phyloP scores from a whole-genome alignment of 768 basidiomycete genomes.

The Exsudoporus frostii region DNA sequence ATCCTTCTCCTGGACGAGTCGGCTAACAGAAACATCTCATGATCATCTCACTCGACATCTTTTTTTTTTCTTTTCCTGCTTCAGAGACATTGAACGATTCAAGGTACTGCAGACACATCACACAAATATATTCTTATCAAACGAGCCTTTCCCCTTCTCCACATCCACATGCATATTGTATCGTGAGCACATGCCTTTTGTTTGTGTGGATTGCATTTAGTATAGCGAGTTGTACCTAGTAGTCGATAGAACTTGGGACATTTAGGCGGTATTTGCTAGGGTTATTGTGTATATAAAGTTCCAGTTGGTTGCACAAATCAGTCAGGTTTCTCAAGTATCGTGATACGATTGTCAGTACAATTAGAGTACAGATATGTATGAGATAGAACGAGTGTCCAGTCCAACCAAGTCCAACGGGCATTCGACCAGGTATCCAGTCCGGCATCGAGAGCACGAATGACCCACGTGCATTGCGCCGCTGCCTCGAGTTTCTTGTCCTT shows the following conservation, averaged over 20 bases:
- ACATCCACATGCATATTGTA: constrained; percentile 6
- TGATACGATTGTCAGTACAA: not conserved
- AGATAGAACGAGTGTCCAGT: not conserved
- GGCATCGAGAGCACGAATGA: not conserved
- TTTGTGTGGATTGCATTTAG: constrained; percentile 4
- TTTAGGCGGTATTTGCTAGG: not conserved
- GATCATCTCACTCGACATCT: not conserved
- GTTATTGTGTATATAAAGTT: too few relatives aligned
- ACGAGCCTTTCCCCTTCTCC: constrained; percentile 2
- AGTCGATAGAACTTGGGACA: constrained; percentile 1
- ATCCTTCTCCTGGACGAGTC: not conserved
- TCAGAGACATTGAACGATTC: not conserved
- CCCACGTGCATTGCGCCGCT: not conserved
- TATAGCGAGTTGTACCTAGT: not conserved
- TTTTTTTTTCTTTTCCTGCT: not conserved
- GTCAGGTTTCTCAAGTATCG: not conserved
- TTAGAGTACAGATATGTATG: constrained; percentile 5
- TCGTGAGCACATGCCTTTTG: constrained; percentile 1
- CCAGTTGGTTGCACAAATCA: not conserved
- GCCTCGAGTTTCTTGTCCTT: constrained; percentile 15
- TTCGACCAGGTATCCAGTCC: constrained; percentile 5
- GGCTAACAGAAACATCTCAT: not conserved
- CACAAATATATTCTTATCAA: constrained; percentile 8
- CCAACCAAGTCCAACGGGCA: not conserved
- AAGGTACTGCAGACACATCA: constrained; percentile 10